These are phyloP conservation scores for Monosporascus sp. DNA, from an alignment of 2,329 filamentous ascomycete genomes.

Conservation along the genomic window DNA sequence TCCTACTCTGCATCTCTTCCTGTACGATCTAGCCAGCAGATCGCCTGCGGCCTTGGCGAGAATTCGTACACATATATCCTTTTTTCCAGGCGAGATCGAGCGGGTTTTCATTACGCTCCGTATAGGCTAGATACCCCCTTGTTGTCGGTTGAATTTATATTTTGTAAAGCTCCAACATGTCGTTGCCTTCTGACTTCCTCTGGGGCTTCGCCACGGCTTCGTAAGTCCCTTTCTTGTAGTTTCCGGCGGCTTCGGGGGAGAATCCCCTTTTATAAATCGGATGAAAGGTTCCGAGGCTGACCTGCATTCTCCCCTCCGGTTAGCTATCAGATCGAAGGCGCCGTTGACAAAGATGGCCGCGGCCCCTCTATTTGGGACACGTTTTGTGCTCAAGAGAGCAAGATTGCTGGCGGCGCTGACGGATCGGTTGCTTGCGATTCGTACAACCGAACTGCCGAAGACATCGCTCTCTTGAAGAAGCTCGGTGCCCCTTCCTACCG, in stretches of 20 bases:
- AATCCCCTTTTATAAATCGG: not conserved
- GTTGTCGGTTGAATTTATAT: slow-evolving; percentile 5
- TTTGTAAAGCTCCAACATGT: slow-evolving; percentile 34
- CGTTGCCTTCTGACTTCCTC: slow-evolving; percentile 63
- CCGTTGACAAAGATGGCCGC: slow-evolving; percentile 67
- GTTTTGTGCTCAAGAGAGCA: slow-evolving; percentile 76
- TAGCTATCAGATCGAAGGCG: slow-evolving; percentile 87
- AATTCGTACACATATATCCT: slow-evolving; percentile 16
- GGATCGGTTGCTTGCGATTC: slow-evolving; percentile 81
- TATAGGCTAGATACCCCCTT: slow-evolving; percentile 16
- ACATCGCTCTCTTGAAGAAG: slow-evolving; percentile 71
- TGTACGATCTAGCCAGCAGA: slow-evolving; percentile 3
- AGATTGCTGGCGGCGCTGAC: slow-evolving; percentile 72
- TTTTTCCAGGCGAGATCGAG: slow-evolving; percentile 25
- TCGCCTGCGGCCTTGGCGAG: slow-evolving; percentile 18
- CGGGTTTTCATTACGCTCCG: slow-evolving; percentile 10
- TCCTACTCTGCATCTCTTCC: slow-evolving; percentile 1
- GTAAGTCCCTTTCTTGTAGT: slow-evolving; percentile 36
- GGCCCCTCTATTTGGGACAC: slow-evolving; percentile 84
- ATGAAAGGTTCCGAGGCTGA: slow-evolving; percentile 9
- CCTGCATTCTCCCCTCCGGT: slow-evolving; percentile 10
- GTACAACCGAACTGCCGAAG: slow-evolving; percentile 72
- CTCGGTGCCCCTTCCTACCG: slow-evolving; percentile 72
- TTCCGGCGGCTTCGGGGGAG: not conserved
- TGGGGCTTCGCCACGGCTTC: slow-evolving; percentile 79